Percentiles rank a stretch among this genome's conserved stretches.
These are phyloP conservation scores for Phialophora chinensis DNA, from an alignment of 2,329 filamentous ascomycete species.

Conservation along the genomic window DNA sequence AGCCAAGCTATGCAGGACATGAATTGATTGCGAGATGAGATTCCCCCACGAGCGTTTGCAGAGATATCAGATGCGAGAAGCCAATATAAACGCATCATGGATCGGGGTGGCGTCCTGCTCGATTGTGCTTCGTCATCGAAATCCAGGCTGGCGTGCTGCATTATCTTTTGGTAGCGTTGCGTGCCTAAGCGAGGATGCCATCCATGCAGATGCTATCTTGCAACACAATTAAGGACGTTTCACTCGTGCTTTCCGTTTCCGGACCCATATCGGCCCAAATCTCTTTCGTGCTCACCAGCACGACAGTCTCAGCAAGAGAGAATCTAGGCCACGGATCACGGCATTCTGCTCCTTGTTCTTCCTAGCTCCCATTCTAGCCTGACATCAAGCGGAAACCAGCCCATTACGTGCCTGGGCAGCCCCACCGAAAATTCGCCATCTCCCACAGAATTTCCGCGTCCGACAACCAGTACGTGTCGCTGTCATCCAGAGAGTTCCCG, in stretches of 20 bases:
- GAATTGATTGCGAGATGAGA: not conserved
- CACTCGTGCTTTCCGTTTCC: slow-evolving; percentile 2
- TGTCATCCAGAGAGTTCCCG: slow-evolving; percentile 6
- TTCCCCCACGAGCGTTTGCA: not conserved
- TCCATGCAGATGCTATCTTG: not conserved
- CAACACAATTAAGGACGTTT: not conserved
- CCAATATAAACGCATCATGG: slow-evolving; percentile 35
- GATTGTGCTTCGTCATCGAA: slow-evolving; percentile 28
- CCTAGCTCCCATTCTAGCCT: slow-evolving; percentile 22
- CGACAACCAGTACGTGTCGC: slow-evolving; percentile 7
- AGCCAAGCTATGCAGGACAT: not conserved
- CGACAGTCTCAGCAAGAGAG: not conserved
- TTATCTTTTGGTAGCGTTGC: slow-evolving; percentile 25
- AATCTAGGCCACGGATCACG: slow-evolving; percentile 15
- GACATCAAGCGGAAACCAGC: slow-evolving; percentile 23
- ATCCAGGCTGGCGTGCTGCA: slow-evolving; percentile 24
- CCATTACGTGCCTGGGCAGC: slow-evolving; percentile 10
- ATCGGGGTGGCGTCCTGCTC: slow-evolving; percentile 31
- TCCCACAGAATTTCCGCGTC: slow-evolving; percentile 10
- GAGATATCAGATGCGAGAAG: not conserved
- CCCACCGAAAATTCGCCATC: not conserved
- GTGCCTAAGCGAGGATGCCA: slow-evolving; percentile 7
- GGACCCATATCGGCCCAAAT: slow-evolving; percentile 5
- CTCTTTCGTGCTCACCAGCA: not conserved
- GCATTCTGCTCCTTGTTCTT: slow-evolving; percentile 25